Base-by-base conservation (phyloP, 352 stramenopile genomes). In the Phytopythium helicoides region DNA sequence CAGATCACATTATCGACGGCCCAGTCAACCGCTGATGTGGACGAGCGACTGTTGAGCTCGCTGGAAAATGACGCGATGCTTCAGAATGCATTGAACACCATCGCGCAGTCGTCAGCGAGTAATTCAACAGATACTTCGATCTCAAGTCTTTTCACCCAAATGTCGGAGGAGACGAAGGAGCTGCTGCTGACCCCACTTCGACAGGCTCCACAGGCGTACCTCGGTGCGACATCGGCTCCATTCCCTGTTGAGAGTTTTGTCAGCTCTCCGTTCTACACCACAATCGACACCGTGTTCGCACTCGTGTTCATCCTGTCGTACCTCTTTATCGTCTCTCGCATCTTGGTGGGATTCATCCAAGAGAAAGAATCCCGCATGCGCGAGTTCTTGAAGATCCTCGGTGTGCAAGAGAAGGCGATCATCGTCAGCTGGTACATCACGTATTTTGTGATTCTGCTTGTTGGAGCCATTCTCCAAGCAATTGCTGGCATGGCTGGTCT, bases 241-340 rank as follows among this genome's bases (percentile, higher is more conserved):
- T 81, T 81, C 31, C 71, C 74, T 0, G 62, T 76, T 16, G 52
- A 67, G 8, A 47, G 16, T n/a, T 86, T 66, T 36, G 18, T 55
- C 5, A 70, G 53, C 31, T 81, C 72, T 9, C 54, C 56, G 21
- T 92, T 94, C 54, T 94, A 87, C 58, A 76, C 3, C 58, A 9
- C 59, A 82, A 16, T 72, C 67, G 40, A 53, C 77, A 22, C n/a
- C n/a, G 66, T 91, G 3, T 89, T 93, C 47, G 52, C 77, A 0
- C 62, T 97, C 31, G 88, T 97, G 35, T 97, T 96, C 54, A 76
- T 96, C 25, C 63, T 97, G 34, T 76, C 86, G 15, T 97, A 95
- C 58, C 52, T 97, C 34, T 94, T 91, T 60, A 79, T 85, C 6
- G 75, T 94, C 8, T 96, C 86, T 6, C 68, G 76, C 3, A 76